Percentiles rank a stretch among this genome's conserved stretches.
These are phyloP conservation scores for Nephelium lappaceum DNA, from an alignment of 345 rosid genomes.

Conservation along the genomic window DNA sequence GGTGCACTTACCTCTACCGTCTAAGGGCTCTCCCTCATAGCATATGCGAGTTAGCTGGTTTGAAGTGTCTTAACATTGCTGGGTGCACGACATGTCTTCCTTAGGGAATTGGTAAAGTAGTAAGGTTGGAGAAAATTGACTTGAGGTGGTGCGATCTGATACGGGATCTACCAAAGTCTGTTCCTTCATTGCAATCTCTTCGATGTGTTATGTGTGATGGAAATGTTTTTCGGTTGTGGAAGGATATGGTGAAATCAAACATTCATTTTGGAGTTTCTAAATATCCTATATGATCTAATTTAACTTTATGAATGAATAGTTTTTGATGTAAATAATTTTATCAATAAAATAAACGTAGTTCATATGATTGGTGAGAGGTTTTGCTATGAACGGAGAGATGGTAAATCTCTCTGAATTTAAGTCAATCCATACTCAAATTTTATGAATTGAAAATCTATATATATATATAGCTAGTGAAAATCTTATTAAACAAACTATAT, in stretches of 20 bases:
- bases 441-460: too few species aligned
- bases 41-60: constrained; percentile 50
- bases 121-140: constrained; percentile 77
- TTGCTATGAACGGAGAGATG: not conserved
- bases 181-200: constrained; percentile 49
- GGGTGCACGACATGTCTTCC: constrained; percentile 67
- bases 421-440: too few species aligned
- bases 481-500: too few species aligned
- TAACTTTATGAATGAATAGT: constrained; percentile 49
- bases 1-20: too few species aligned
- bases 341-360: not conserved
- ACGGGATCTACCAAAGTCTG: constrained; percentile 48
- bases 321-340: constrained; percentile 18
- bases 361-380: not conserved
- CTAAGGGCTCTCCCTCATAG: constrained; percentile 57
- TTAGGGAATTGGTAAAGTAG: constrained; percentile 52
- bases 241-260: constrained; percentile 45
- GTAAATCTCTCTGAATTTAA: too few species aligned
- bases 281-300: too few species aligned
- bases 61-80: constrained; percentile 83
- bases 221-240: constrained; percentile 65
- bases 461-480: too few species aligned
- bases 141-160: constrained; percentile 77
- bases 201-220: constrained; percentile 70
- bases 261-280: constrained; percentile 66